These are phyloP conservation scores for Apiotrichum mycotoxinovorans DNA, from an alignment of 1,284 basidiomycete genomes.

Conservation along the genomic window DNA sequence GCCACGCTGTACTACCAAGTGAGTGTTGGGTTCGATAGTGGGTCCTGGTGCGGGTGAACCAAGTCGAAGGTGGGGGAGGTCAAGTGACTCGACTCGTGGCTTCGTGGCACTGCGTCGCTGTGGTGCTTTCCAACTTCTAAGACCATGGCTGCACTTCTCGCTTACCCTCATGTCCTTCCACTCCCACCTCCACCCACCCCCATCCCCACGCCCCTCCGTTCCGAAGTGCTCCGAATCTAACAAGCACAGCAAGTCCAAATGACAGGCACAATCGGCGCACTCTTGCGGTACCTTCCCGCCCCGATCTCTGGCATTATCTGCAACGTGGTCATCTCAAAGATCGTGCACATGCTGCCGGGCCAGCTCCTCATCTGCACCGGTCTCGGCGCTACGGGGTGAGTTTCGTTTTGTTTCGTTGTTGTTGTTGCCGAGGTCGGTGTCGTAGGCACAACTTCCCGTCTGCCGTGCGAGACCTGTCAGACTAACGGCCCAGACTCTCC, in stretches of 20 bases:
- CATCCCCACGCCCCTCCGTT: no score
- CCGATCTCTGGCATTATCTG: slow-evolving; percentile 62
- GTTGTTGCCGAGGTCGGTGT: no score
- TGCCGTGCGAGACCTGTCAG: no score
- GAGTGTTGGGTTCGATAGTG: background rate
- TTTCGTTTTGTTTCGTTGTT: no score
- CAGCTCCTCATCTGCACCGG: slow-evolving; percentile 56
- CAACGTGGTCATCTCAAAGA: slow-evolving; percentile 51
- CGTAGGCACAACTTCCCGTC: background rate
- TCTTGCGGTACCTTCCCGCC: slow-evolving; percentile 71
- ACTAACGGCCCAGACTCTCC: slow-evolving; percentile 47
- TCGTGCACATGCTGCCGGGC: slow-evolving; percentile 9
- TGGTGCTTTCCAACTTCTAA: no score
- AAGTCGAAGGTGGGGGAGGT: no score
- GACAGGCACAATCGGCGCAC: slow-evolving; percentile 55
- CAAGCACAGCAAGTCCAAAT: slow-evolving; percentile 16
- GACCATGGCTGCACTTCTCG: no score
- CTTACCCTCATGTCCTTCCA: no score
- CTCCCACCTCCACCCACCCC: no score
- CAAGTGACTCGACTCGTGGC: background rate
- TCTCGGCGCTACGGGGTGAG: slow-evolving; percentile 53
- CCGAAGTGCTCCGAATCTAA: no score
- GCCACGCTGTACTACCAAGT: slow-evolving; percentile 18
- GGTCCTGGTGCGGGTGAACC: no score
- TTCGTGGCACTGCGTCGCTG: background rate